Percentiles rank a stretch among this genome's conserved stretches.
Conservation (phyloP, 306 rosid species). For the Mimosa pudica region DNA sequence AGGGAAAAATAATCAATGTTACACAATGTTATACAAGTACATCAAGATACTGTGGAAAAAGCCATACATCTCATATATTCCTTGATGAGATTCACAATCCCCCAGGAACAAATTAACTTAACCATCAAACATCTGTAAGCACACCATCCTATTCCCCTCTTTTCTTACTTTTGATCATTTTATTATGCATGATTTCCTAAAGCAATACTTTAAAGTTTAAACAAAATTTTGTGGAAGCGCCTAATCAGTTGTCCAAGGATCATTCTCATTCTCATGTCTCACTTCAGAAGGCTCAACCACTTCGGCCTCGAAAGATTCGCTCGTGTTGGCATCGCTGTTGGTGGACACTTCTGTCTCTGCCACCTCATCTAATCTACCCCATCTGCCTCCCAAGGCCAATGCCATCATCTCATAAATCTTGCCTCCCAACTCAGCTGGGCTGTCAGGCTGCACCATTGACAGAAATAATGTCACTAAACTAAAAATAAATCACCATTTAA, state of each 20-base stretch:
- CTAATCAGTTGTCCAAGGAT: slow-evolving; percentile 90
- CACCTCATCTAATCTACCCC: slow-evolving; percentile 84
- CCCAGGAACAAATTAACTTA: slow-evolving; percentile 17
- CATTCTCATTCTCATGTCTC: slow-evolving; percentile 71
- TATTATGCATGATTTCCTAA: slow-evolving; percentile 30
- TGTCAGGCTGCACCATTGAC: slow-evolving; percentile 74
- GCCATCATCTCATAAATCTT: slow-evolving; percentile 98
- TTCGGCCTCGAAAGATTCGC: slow-evolving; percentile 53
- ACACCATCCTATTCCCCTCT: background rate
- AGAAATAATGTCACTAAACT: slow-evolving; percentile 18
- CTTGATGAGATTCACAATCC: slow-evolving; percentile 4
- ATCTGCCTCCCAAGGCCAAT: slow-evolving; percentile 94
- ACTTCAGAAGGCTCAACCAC: slow-evolving; percentile 91
- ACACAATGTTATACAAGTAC: background rate
- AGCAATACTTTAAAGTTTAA: background rate
- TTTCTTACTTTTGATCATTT: background rate
- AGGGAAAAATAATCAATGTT: background rate
- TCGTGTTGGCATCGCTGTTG: background rate
- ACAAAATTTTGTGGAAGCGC: slow-evolving; percentile 39
- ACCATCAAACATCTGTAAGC: slow-evolving; percentile 1
- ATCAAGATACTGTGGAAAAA: background rate
- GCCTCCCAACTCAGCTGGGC: slow-evolving; percentile 94
- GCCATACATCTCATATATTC: background rate
- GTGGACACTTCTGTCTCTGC: slow-evolving; percentile 14
- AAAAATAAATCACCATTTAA: background rate